phyloP scores from a whole-genome alignment of 345 rosid genomes.

The Barbarea vulgaris region DNA sequence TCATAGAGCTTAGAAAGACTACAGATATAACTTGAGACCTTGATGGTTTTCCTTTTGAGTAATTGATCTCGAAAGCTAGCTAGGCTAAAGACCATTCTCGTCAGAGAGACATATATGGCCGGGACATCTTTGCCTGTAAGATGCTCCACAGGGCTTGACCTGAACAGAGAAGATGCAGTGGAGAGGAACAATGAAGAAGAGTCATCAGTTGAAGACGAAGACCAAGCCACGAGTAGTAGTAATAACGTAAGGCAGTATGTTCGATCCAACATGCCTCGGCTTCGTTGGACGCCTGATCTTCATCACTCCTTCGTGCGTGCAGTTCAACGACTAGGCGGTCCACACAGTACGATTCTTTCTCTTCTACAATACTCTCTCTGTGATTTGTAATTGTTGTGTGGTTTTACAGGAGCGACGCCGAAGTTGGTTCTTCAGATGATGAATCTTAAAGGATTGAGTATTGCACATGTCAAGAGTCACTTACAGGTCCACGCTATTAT shows the following conservation, averaged over 20 bases:
- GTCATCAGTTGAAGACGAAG: slow-evolving; percentile 37
- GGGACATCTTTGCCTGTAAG: slow-evolving; percentile 33
- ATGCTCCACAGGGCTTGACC: slow-evolving; percentile 44
- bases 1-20: slow-evolving; percentile 12
- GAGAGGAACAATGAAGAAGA: slow-evolving; percentile 34
- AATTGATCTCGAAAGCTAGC: not conserved
- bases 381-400: slow-evolving; percentile 13
- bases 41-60: slow-evolving; percentile 16
- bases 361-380: not conserved
- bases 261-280: slow-evolving; percentile 76
- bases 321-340: slow-evolving; percentile 88
- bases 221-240: slow-evolving; percentile 21
- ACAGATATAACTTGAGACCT: slow-evolving; percentile 13
- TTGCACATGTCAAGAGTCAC: slow-evolving; percentile 94
- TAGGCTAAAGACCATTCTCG: not conserved
- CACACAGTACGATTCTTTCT: slow-evolving; percentile 57
- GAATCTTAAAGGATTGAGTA: slow-evolving; percentile 85
- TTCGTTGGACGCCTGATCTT: slow-evolving; percentile 89
- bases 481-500: slow-evolving; percentile 58
- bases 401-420: slow-evolving; percentile 73
- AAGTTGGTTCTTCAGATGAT: slow-evolving; percentile 83
- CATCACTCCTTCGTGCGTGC: slow-evolving; percentile 77
- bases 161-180: slow-evolving; percentile 47
- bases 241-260: slow-evolving; percentile 65
- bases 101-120: slow-evolving; percentile 34